Evolutionary conservation across 2,329 filamentous ascomycete genomes (phyloP).

Genomic region (Helminthosporium solani): DNA sequence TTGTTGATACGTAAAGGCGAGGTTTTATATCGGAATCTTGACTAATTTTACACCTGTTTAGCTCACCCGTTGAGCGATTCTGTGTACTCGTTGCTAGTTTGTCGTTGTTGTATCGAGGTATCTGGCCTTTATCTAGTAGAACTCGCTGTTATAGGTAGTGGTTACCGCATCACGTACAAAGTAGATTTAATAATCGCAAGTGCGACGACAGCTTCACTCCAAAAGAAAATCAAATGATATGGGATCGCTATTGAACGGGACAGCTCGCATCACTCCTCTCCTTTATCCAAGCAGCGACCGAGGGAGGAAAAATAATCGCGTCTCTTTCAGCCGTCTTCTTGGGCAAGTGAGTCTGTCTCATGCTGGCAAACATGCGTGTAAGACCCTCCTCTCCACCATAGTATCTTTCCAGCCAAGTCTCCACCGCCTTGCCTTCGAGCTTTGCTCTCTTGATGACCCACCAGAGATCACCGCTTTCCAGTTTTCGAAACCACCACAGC

Average conservation of each 20-base stretch:
- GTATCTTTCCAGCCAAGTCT: slow-evolving; percentile 25
- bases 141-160: no score
- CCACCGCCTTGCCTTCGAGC: slow-evolving; percentile 25
- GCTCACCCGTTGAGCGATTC: no score
- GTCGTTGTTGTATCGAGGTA: no score
- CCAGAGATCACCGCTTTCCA: slow-evolving; percentile 25
- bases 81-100: no score
- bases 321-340: background rate
- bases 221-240: no score
- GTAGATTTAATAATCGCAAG: no score
- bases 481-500: slow-evolving; percentile 58
- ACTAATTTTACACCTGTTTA: no score
- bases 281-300: slow-evolving; percentile 3
- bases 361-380: slow-evolving; percentile 9
- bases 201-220: no score
- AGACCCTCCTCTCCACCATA: slow-evolving; percentile 15
- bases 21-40: no score
- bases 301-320: background rate
- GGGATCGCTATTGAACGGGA: background rate
- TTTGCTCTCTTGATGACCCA: slow-evolving; percentile 29
- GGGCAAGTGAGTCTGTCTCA: background rate
- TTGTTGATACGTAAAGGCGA: no score
- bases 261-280: background rate
- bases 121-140: no score
- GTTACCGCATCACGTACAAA: no score